phyloP scores from a whole-genome alignment of 1,284 basidiomycete genomes.

The Leccinum cinnamomeum region DNA sequence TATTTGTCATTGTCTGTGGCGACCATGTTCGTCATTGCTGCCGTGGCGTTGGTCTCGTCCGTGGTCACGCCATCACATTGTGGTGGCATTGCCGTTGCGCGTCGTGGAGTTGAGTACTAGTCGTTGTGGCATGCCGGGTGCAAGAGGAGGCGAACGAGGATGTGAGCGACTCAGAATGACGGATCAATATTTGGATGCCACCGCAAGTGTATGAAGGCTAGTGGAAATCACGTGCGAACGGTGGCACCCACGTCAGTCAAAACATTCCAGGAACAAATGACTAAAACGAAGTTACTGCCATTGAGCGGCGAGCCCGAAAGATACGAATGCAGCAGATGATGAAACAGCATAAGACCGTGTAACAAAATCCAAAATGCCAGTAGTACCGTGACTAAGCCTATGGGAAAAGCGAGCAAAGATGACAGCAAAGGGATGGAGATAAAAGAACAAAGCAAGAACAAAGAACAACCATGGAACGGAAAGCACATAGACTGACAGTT shows the following conservation, averaged over 20 bases:
- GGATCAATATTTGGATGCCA: too few species aligned
- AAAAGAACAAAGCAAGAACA: slow-evolving; percentile 85
- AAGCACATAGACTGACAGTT: slow-evolving; percentile 84
- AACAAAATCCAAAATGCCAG: slow-evolving; percentile 64
- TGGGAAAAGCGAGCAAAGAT: slow-evolving; percentile 62
- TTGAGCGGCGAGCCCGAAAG: slow-evolving; percentile 79
- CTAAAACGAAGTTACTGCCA: slow-evolving; percentile 56
- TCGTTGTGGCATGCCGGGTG: too few species aligned
- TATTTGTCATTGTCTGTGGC: too few species aligned
- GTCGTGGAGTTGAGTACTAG: too few species aligned
- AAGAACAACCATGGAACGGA: slow-evolving; percentile 89
- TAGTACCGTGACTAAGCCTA: slow-evolving; percentile 34
- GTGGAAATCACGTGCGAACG: too few species aligned
- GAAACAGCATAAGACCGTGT: slow-evolving; percentile 90
- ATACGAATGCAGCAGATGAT: slow-evolving; percentile 85
- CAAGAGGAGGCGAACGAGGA: too few species aligned
- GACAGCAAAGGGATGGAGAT: slow-evolving; percentile 60
- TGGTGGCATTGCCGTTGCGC: too few species aligned
- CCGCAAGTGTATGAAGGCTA: too few species aligned
- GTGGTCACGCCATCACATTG: too few species aligned
- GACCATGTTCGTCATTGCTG: too few species aligned
- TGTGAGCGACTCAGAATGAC: too few species aligned
- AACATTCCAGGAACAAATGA: not conserved
- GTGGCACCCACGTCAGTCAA: not conserved
- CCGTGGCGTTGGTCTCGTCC: too few species aligned